A percentile compares a stretch with the other conserved stretches of the same genome.
phyloP scores from a whole-genome alignment of 78 protist genomes.

The Dictyostelium citrinum region DNA sequence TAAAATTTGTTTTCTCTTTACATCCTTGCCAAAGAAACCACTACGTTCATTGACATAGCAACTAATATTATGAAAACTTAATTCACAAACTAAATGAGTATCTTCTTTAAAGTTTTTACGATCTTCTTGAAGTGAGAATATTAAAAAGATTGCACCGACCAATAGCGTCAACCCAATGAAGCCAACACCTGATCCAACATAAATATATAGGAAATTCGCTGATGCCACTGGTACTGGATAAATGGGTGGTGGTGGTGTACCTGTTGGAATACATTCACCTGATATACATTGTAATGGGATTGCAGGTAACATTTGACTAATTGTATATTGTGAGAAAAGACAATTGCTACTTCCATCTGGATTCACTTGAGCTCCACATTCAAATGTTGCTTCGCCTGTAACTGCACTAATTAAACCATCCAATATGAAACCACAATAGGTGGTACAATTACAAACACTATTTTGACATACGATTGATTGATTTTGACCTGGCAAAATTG shows the following conservation, averaged over 20 bases:
- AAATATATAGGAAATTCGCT: not conserved
- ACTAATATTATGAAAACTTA: conserved; percentile 8
- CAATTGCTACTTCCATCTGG: not conserved
- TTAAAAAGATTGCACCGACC: not conserved
- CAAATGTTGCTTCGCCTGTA: not conserved
- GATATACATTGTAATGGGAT: conserved; percentile 44
- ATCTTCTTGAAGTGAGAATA: not conserved
- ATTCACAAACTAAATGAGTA: conserved; percentile 30
- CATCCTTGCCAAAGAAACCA: not conserved
- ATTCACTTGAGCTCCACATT: not conserved
- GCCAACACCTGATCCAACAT: not conserved
- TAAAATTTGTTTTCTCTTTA: not conserved
- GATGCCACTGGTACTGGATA: not conserved
- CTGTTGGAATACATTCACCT: conserved; percentile 31
- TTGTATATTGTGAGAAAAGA: not conserved
- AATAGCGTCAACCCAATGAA: not conserved
- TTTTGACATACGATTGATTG: conserved; percentile 22
- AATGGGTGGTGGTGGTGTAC: not conserved
- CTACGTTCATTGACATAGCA: conserved; percentile 38
- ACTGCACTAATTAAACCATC: not conserved
- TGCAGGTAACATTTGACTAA: not conserved
- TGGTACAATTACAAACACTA: conserved; percentile 26
- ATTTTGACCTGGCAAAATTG: conserved; percentile 11
- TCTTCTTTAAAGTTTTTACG: conserved; percentile 9
- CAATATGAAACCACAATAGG: conserved; percentile 31